Evolutionary conservation across 192 early-diverging fungal species (phyloP).

Genomic region (Podila clonocystis): DNA sequence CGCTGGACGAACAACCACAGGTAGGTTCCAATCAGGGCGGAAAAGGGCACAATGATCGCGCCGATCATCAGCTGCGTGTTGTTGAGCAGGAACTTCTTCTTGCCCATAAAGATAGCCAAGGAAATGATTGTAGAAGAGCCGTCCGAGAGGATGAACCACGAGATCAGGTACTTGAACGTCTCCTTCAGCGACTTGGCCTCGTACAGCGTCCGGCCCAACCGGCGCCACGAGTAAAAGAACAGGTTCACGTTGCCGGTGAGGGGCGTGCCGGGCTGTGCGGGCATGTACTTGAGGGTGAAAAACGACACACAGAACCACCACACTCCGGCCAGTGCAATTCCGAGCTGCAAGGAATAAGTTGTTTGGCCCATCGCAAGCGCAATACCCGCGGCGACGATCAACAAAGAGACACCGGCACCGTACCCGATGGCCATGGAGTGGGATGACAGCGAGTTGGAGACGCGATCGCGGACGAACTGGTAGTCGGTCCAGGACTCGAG

Average conservation of each 20-base stretch:
- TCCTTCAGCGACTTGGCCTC: conserved; percentile 60
- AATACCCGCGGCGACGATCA: conserved; percentile 52
- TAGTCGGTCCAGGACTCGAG: conserved; percentile 30
- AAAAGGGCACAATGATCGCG: conserved; percentile 65
- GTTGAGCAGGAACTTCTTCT: conserved; percentile 59
- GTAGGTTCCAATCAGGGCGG: conserved; percentile 64
- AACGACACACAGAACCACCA: conserved; percentile 63
- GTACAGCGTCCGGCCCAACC: conserved; percentile 42
- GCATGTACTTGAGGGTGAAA: conserved; percentile 50
- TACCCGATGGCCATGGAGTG: conserved; percentile 51
- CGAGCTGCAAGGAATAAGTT: conserved; percentile 52
- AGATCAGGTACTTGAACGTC: conserved; percentile 70
- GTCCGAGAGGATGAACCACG: conserved; percentile 80
- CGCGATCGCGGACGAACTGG: conserved; percentile 20
- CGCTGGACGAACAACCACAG: conserved; percentile 67
- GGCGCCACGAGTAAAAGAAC: conserved; percentile 54
- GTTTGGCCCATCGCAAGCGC: conserved; percentile 30
- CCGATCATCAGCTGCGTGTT: conserved; percentile 61
- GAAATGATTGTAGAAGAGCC: conserved; percentile 67
- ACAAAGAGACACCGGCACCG: conserved; percentile 38
- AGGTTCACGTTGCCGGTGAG: conserved; percentile 52
- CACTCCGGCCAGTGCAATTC: conserved; percentile 53
- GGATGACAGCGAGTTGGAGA: conserved; percentile 54
- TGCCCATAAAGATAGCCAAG: conserved; percentile 67
- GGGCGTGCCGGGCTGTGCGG: conserved; percentile 53